These are phyloP conservation scores for Trichoderma asperellum DNA, from an alignment of 2,329 filamentous ascomycete species.

Conservation along the genomic window DNA sequence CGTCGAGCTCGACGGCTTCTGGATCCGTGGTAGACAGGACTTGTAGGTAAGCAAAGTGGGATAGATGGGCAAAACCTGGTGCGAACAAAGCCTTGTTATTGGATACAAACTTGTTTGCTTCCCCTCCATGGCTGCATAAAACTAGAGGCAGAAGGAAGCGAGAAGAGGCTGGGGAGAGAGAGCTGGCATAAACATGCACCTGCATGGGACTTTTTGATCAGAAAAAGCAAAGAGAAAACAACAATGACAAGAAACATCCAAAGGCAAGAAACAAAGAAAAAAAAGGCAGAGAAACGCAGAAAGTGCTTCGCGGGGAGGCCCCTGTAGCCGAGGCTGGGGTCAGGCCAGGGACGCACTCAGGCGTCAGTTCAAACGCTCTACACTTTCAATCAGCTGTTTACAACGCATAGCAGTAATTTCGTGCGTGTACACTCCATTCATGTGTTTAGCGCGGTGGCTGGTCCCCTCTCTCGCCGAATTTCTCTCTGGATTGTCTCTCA, in stretches of 20 bases:
- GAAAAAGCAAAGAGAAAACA: not conserved
- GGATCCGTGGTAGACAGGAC: not conserved
- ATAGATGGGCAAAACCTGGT: not conserved
- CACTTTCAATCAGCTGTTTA: not conserved
- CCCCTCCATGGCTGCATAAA: conserved; percentile 10
- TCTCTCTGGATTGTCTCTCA: not conserved
- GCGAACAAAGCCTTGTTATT: conserved; percentile 1
- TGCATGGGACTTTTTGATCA: not conserved
- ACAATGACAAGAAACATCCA: not conserved
- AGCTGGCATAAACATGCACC: not conserved
- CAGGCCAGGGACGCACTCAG: conserved; percentile 17
- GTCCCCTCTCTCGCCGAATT: not conserved
- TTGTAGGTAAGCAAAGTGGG: not conserved
- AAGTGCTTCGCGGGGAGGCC: not conserved
- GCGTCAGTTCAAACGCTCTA: not conserved
- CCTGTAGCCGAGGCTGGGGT: not conserved
- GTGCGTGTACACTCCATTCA: not conserved
- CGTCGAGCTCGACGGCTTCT: not conserved
- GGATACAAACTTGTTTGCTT: not conserved
- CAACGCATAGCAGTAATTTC: not conserved
- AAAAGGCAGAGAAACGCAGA: not conserved
- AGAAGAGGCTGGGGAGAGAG: not conserved
- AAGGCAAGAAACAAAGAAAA: not conserved
- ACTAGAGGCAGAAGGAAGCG: not conserved
- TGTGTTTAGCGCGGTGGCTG: conserved; percentile 2